These are phyloP conservation scores for Arthrinium phaeospermum DNA, from an alignment of 2,329 filamentous ascomycete genomes.

Conservation along the genomic window DNA sequence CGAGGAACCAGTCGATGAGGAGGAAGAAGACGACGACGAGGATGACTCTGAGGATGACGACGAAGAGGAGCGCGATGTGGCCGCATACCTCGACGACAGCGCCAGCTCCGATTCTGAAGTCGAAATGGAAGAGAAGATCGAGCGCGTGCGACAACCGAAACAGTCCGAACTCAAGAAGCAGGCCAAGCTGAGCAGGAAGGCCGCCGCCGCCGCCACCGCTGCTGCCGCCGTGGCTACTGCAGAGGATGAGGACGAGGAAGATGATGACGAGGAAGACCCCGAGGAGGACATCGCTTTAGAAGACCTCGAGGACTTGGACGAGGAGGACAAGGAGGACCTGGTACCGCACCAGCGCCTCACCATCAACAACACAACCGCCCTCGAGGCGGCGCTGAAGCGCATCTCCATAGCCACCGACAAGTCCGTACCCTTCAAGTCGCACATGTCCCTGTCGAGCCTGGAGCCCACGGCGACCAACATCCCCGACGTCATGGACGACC, in stretches of 20 bases:
- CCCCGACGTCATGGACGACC: conserved; percentile 85
- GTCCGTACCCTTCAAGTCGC: conserved; percentile 78
- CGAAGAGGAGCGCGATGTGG: conserved; percentile 53
- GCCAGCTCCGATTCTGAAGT: conserved; percentile 72
- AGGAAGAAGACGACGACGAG: conserved; percentile 33
- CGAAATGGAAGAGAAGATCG: conserved; percentile 78
- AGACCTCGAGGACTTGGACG: conserved; percentile 78
- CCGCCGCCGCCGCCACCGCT: conserved; percentile 40
- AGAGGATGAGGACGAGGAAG: conserved; percentile 59
- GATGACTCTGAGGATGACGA: conserved; percentile 27
- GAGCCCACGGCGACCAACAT: conserved; percentile 71
- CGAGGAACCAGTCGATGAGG: conserved; percentile 33
- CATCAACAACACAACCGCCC: conserved; percentile 94
- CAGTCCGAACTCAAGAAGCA: conserved; percentile 49
- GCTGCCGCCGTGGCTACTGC: conserved; percentile 45
- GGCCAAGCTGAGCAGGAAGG: conserved; percentile 37
- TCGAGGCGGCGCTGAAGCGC: conserved; percentile 79
- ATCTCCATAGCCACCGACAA: conserved; percentile 72
- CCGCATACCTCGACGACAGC: conserved; percentile 62
- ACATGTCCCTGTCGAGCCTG: conserved; percentile 76
- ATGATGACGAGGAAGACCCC: conserved; percentile 72
- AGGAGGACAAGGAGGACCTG: conserved; percentile 84
- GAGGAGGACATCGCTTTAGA: conserved; percentile 90
- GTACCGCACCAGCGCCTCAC: conserved; percentile 91
- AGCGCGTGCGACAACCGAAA: conserved; percentile 60